Evolutionary conservation across 1,284 basidiomycete species (phyloP).

Genomic region (Trametes polyzona): DNA sequence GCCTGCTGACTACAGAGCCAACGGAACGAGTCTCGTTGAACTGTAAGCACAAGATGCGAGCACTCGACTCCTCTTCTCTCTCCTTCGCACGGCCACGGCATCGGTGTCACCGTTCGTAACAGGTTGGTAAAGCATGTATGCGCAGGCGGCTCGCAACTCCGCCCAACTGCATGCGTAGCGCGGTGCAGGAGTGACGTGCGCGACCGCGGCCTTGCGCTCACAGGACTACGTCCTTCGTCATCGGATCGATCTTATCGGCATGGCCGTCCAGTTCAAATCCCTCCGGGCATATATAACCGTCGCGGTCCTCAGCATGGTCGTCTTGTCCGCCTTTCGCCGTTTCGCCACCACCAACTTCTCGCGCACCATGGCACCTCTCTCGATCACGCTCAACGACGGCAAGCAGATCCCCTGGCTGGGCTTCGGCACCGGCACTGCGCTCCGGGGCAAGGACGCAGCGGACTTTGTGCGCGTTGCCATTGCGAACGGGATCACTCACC

Average conservation of each 20-base stretch:
- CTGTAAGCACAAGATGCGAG: too few relatives aligned
- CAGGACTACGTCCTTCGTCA: slow-evolving; percentile 6
- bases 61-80: too few relatives aligned
- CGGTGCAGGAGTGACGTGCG: background rate
- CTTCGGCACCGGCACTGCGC: slow-evolving; percentile 72
- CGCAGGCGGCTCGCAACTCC: too few relatives aligned
- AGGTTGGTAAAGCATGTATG: too few relatives aligned
- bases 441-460: slow-evolving; percentile 56
- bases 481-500: slow-evolving; percentile 63
- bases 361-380: slow-evolving; percentile 40
- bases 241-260: slow-evolving; percentile 16
- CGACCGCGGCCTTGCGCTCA: background rate
- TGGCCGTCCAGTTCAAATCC: slow-evolving; percentile 11
- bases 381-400: slow-evolving; percentile 63
- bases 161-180: background rate
- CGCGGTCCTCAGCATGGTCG: slow-evolving; percentile 20
- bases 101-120: too few relatives aligned
- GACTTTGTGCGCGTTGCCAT: slow-evolving; percentile 57
- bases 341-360: slow-evolving; percentile 20
- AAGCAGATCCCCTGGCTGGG: slow-evolving; percentile 61
- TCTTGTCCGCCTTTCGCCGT: slow-evolving; percentile 24
- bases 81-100: too few relatives aligned
- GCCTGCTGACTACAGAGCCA: too few relatives aligned
- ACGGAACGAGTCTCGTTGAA: too few relatives aligned
- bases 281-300: slow-evolving; percentile 21